A percentile compares a stretch with the other conserved stretches of the same genome.
These are phyloP conservation scores for Petasospora fabianii DNA, from an alignment of 1,139 yeast species.

Conservation along the genomic window DNA sequence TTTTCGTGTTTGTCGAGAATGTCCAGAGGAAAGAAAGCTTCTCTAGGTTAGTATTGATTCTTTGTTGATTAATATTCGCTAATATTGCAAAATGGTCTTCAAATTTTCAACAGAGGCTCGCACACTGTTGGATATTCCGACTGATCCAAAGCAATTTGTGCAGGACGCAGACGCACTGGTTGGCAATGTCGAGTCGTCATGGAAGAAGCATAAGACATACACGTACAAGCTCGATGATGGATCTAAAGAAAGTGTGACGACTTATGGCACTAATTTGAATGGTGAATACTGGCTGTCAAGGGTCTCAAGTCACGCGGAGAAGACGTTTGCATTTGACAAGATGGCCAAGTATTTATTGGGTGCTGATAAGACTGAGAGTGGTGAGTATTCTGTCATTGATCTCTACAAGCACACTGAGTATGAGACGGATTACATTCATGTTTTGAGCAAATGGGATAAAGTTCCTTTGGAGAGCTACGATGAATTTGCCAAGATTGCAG, in stretches of 20 bases:
- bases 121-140: conserved; percentile 22
- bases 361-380: conserved; percentile 4
- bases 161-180: conserved; percentile 27
- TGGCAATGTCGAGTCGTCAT: conserved; percentile 20
- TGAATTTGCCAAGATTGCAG: conserved; percentile 18
- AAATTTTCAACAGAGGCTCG: conserved; percentile 18
- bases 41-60: no score
- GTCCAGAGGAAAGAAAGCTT: no score
- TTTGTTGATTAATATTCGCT: no score
- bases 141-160: conserved; percentile 21
- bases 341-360: conserved; percentile 35
- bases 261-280: conserved; percentile 33
- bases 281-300: conserved; percentile 46
- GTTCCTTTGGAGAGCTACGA: conserved; percentile 16
- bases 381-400: conserved; percentile 19
- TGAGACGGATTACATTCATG: conserved; percentile 31
- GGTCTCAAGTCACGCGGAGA: conserved; percentile 35
- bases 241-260: conserved; percentile 31
- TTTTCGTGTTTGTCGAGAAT: no score
- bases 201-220: conserved; percentile 32
- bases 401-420: conserved; percentile 28
- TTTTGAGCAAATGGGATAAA: conserved; percentile 26
- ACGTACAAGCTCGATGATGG: conserved; percentile 26
- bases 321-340: conserved; percentile 36
- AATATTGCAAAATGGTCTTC: conserved; percentile 19